A percentile compares a stretch with the other conserved stretches of the same genome.
Conservation (phyloP, 2,329 filamentous ascomycete species). For the Ophiostoma piceae region DNA sequence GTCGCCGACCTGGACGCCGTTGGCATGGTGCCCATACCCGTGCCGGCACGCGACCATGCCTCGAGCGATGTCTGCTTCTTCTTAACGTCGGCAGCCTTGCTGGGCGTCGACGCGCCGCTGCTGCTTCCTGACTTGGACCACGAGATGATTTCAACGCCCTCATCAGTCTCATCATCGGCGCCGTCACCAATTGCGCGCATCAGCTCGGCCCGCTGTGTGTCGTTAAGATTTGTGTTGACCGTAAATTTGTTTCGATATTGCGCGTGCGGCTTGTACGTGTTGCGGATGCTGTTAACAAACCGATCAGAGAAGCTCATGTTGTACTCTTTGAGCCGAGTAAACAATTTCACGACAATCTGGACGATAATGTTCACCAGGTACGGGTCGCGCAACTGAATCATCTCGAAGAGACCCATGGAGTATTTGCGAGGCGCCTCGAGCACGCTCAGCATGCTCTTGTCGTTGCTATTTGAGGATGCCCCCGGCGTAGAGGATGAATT, state of each 20-base stretch:
- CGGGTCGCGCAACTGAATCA: slow-evolving; percentile 83
- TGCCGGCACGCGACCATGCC: slow-evolving; percentile 26
- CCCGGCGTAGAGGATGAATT: not conserved
- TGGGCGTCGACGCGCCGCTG: not conserved
- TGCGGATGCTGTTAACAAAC: slow-evolving; percentile 49
- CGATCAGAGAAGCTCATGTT: slow-evolving; percentile 62
- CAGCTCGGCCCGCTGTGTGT: slow-evolving; percentile 80
- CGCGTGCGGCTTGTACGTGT: slow-evolving; percentile 59
- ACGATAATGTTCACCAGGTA: slow-evolving; percentile 81
- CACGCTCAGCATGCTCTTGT: slow-evolving; percentile 41
- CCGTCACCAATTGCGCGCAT: slow-evolving; percentile 57
- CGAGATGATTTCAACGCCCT: slow-evolving; percentile 32
- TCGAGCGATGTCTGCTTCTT: slow-evolving; percentile 29
- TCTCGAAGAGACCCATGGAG: slow-evolving; percentile 70
- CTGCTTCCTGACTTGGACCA: slow-evolving; percentile 28
- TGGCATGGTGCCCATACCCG: not conserved
- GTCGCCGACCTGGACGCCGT: not conserved
- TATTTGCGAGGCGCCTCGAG: slow-evolving; percentile 58
- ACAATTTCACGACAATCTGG: slow-evolving; percentile 74
- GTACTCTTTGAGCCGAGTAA: slow-evolving; percentile 73
- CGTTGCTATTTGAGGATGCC: slow-evolving; percentile 26
- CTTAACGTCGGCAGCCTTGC: slow-evolving; percentile 28
- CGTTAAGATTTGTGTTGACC: slow-evolving; percentile 72
- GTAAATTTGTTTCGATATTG: slow-evolving; percentile 50
- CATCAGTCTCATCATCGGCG: slow-evolving; percentile 36